Evolutionary conservation across 202 grass and related monocot species (phyloP), one percentile per base, ranked within the genome.

Genomic region (Setaria italica): DNA sequence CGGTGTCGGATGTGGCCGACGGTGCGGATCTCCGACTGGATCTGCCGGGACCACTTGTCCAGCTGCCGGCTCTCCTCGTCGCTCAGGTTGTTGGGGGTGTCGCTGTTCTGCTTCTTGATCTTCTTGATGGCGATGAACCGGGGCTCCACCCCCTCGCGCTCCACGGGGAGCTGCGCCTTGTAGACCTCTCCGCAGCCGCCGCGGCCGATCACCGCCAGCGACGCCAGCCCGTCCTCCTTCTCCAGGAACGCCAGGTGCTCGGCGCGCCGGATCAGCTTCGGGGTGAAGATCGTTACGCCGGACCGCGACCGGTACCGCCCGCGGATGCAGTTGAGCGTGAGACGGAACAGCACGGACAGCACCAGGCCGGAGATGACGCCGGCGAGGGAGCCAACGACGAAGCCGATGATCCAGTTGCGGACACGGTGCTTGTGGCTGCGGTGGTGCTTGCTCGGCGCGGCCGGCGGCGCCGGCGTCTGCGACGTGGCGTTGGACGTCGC

Each of bases 1-100:
- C 92, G 93, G 96, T 99, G 96, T 1, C 96, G 89, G 86, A 99
- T 99, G 81, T 92, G 84, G 0, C 96, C 96, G 0, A 99, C 96
- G 0, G 96, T 99, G 19, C 88, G 85, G 81, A 99, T 95, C 90
- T 99, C 96, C 62, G 93, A 95, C 85, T 88, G 88, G 33, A 99
- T 94, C 93, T 99, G 96, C n/a, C 90, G 67, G 37, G 84, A 94
- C 90, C 88, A 89, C 79, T 87, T 95, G 93, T 99, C 96, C 6
- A 99, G 90, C 82, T 74, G 86, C 58, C 85, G 82, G 81, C 91
- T 95, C 96, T 99, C 96, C 89, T 95, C 89, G 29, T 94, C 96
- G 77, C 83, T 88, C 7, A 91, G 82, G 75, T 89, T 94, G 86
- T 89, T 86, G 7, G 81, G 86, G 9, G 87, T 48, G 32, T 87